Conservation (phyloP, 306 rosid genomes). For the Casuarina equisetifolia region DNA sequence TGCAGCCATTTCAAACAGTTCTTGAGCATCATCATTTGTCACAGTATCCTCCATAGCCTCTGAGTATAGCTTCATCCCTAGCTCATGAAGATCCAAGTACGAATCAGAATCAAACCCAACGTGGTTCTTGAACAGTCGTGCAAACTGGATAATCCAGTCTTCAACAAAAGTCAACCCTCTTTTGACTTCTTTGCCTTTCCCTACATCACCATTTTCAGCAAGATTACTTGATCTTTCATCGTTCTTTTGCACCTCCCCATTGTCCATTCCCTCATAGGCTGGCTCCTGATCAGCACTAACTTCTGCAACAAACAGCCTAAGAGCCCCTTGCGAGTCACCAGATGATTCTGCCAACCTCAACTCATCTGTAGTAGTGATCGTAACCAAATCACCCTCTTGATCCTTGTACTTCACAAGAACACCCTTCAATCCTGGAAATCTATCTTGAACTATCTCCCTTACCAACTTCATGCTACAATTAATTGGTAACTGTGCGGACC, state of each 20-base stretch:
- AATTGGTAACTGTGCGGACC: slow-evolving; percentile 71
- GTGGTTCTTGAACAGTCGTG: slow-evolving; percentile 89
- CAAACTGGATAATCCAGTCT: slow-evolving; percentile 95
- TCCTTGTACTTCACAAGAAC: slow-evolving; percentile 81
- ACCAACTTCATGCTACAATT: slow-evolving; percentile 68
- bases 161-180: slow-evolving; percentile 46
- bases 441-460: slow-evolving; percentile 63
- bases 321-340: slow-evolving; percentile 49
- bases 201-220: slow-evolving; percentile 41
- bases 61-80: slow-evolving; percentile 81
- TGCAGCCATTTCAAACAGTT: slow-evolving; percentile 72
- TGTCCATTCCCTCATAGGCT: slow-evolving; percentile 48
- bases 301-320: slow-evolving; percentile 59
- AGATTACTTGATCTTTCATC: slow-evolving; percentile 20
- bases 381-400: slow-evolving; percentile 90
- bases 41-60: slow-evolving; percentile 83
- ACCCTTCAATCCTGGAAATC: slow-evolving; percentile 74
- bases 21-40: slow-evolving; percentile 70
- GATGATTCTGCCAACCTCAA: slow-evolving; percentile 68
- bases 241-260: slow-evolving; percentile 20
- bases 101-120: slow-evolving; percentile 90
- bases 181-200: slow-evolving; percentile 31
- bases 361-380: slow-evolving; percentile 68
- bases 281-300: slow-evolving; percentile 66
- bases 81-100: slow-evolving; percentile 83